Percentiles rank a stretch among this genome's conserved stretches.
Conservation (phyloP, 192 early-diverging fungal genomes). For the Coemansia sp. region DNA sequence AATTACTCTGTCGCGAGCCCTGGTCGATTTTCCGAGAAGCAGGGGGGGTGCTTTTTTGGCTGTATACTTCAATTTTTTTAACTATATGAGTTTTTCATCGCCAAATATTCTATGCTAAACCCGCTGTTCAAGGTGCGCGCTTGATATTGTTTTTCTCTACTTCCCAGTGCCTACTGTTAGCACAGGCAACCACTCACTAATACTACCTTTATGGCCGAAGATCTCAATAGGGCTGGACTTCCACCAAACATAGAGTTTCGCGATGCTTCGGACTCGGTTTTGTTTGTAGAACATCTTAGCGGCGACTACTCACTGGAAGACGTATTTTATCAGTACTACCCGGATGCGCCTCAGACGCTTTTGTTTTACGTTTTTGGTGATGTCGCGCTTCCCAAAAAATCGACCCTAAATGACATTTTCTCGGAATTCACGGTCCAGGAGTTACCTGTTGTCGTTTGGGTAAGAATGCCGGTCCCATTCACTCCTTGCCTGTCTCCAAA, state of each 20-base stretch:
- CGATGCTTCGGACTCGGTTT: slow-evolving; percentile 32
- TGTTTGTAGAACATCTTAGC: slow-evolving; percentile 41
- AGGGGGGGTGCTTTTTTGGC: no score
- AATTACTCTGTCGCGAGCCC: no score
- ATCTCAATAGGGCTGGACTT: slow-evolving; percentile 12
- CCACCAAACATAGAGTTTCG: slow-evolving; percentile 45
- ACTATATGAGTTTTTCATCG: no score
- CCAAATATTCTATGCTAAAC: no score
- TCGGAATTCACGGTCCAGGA: slow-evolving; percentile 10
- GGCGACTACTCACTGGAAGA: slow-evolving; percentile 45
- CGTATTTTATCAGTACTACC: slow-evolving; percentile 44
- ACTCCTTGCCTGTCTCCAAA: slow-evolving; percentile 20
- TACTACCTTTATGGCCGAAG: not conserved
- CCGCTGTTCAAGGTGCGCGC: no score
- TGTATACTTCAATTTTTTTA: no score
- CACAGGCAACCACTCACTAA: not conserved
- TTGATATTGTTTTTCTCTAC: no score
- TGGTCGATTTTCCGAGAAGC: no score
- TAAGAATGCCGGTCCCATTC: slow-evolving; percentile 14
- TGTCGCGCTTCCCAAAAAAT: slow-evolving; percentile 30
- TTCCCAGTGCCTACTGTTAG: not conserved
- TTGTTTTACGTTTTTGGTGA: slow-evolving; percentile 37
- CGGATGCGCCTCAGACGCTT: slow-evolving; percentile 31
- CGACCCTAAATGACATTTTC: slow-evolving; percentile 19
- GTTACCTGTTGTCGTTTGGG: slow-evolving; percentile 42